phyloP scores from a whole-genome alignment of 2,329 filamentous ascomycete species.

The Xylariaceae sp. region DNA sequence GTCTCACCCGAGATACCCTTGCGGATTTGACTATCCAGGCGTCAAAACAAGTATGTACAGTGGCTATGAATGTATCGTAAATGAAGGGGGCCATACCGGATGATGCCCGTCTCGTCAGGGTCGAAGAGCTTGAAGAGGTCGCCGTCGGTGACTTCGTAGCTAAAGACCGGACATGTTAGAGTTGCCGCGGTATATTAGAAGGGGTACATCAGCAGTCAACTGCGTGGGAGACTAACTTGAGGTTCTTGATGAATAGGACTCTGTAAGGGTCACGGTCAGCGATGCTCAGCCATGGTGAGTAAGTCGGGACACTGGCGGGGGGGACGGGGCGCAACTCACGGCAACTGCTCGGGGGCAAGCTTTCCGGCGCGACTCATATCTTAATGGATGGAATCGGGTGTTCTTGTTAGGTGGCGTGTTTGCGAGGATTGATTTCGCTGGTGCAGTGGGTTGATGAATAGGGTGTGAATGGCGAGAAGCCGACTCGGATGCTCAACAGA shows the following conservation, averaged over 20 bases:
- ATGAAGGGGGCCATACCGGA: conserved; percentile 26
- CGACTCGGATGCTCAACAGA: no score
- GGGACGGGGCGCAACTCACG: conserved; percentile 56
- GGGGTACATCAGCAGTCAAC: background rate
- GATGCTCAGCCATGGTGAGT: conserved; percentile 15
- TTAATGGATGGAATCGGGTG: conserved; percentile 46
- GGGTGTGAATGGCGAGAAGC: no score
- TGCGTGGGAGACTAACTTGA: conserved; percentile 64
- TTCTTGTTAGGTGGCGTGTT: no score
- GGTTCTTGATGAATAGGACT: conserved; percentile 99
- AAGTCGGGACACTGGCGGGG: conserved; percentile 17
- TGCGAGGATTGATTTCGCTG: no score
- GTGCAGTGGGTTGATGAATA: no score
- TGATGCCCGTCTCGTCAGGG: conserved; percentile 30
- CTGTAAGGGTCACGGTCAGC: conserved; percentile 49
- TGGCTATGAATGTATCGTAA: background rate
- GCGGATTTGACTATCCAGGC: conserved; percentile 76
- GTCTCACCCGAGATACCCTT: conserved; percentile 96
- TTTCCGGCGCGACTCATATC: conserved; percentile 96
- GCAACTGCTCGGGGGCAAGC: conserved; percentile 99
- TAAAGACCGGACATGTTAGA: conserved; percentile 35
- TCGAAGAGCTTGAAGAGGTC: conserved; percentile 97
- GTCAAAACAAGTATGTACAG: conserved; percentile 18
- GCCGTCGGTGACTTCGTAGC: conserved; percentile 98
- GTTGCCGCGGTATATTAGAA: conserved; percentile 9